Evolutionary conservation across 352 stramenopile species (phyloP), one percentile per base, ranked within the genome.

Genomic region (Aphanomyces invadans): DNA sequence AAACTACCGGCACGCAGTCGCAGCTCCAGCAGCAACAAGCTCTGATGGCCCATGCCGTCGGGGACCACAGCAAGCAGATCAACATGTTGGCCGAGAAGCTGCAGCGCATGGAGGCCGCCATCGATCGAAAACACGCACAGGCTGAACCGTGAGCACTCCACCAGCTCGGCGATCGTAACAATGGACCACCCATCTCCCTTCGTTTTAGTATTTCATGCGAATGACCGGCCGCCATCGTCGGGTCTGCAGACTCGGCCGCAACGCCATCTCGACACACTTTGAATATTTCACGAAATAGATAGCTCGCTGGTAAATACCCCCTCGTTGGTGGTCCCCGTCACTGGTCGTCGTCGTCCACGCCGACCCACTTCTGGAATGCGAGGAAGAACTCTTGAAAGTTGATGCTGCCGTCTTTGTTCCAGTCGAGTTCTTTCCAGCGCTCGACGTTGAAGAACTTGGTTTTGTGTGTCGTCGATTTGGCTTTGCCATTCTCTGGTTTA

Each of bases 351-450:
- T 88, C 79, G 29, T 93, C 83, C 12, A 75, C 76, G 29, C 82
- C 83, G 52, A 90, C 83, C 87, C 87, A 96, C 31, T 83, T 87
- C 62, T 92, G 81, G 57, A 95, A 95, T 28, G 87, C 92, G 38
- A 92, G 76, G 31, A 96, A 76, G 49, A 96, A 96, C 65, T 96
- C 87, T 65, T 93, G 83, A 63, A 93, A 95, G 23, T 86, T 95
- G 74, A 95, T 93, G 9, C 78, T 91, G 54, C 87, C 87, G 46
- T 95, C 84, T n/a, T 86, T 71, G 67, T 96, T 82, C 53, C 88
- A 75, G 64, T 96, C 87, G 51, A 96, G 74, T 65, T 96, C 87
- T 63, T 93, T 88, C 80, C 90, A 91, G 66, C 87, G 79, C 67
- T 92, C 83, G 28, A 60, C 36, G 44, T 63, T 70, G 29, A 70